A percentile compares a stretch with the other conserved stretches of the same genome.
These are phyloP conservation scores for Ogataea nonfermentans DNA, from an alignment of 805 yeast species.

Conservation along the genomic window DNA sequence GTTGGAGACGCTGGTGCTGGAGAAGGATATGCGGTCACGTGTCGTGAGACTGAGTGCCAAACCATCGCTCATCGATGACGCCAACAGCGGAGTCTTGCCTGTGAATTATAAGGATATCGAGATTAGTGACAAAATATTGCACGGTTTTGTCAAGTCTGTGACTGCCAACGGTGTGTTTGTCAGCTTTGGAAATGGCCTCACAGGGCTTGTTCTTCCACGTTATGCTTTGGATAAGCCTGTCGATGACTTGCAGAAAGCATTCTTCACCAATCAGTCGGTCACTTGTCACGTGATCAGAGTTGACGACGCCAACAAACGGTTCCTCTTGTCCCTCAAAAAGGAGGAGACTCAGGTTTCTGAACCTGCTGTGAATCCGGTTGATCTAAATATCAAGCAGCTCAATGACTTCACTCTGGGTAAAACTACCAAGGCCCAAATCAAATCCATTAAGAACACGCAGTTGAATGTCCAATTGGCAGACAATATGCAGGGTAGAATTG, in stretches of 20 bases:
- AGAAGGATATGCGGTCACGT: constrained; percentile 59
- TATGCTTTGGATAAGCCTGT: constrained; percentile 56
- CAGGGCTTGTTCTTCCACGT: constrained; percentile 79
- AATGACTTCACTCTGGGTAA: constrained; percentile 61
- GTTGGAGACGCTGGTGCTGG: constrained; percentile 61
- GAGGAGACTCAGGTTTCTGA: constrained; percentile 24
- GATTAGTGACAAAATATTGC: constrained; percentile 45
- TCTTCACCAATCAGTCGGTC: constrained; percentile 67
- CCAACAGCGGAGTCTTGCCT: constrained; percentile 56
- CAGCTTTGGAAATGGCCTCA: constrained; percentile 72
- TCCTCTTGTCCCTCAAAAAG: constrained; percentile 60
- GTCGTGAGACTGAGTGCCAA: constrained; percentile 65
- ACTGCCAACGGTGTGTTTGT: constrained; percentile 84
- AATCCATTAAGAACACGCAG: constrained; percentile 67
- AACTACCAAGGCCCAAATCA: constrained; percentile 57
- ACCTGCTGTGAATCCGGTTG: constrained; percentile 58
- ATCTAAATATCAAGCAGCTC: constrained; percentile 43
- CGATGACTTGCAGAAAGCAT: constrained; percentile 54
- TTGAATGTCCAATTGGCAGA: constrained; percentile 75
- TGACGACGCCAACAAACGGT: constrained; percentile 70
- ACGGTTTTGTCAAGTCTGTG: constrained; percentile 76
- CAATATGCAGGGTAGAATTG: constrained; percentile 76
- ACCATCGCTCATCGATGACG: constrained; percentile 63
- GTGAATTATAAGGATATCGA: constrained; percentile 54
- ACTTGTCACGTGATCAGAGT: constrained; percentile 60